A percentile compares a stretch with the other conserved stretches of the same genome.
phyloP scores from a whole-genome alignment of 345 rosid genomes.

The Pelargonium nanum region DNA sequence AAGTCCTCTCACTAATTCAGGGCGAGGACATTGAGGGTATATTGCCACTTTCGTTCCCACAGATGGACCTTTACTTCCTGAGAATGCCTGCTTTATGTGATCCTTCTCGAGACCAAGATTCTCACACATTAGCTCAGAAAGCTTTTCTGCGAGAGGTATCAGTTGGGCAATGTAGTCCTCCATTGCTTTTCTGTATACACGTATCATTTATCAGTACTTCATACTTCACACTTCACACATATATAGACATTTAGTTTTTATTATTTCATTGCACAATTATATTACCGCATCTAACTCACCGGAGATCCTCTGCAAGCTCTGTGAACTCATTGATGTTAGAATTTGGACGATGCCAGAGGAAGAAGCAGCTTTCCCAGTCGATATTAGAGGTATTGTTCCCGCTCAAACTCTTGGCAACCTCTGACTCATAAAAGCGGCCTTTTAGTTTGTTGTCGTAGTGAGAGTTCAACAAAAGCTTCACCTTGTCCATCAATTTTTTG shows the following conservation, averaged over 20 bases:
- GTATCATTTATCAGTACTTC: conserved; percentile 5
- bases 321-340: conserved; percentile 48
- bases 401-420: conserved; percentile 39
- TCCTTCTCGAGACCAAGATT: conserved; percentile 58
- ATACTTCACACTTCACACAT: too few relatives aligned
- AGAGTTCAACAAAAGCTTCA: conserved; percentile 49
- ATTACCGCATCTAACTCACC: conserved; percentile 43
- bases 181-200: conserved; percentile 47
- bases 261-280: too few relatives aligned
- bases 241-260: too few relatives aligned
- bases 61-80: conserved; percentile 58
- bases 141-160: conserved; percentile 49
- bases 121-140: conserved; percentile 63
- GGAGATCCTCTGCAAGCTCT: conserved; percentile 46
- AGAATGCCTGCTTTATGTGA: conserved; percentile 43
- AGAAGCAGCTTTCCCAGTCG: conserved; percentile 88
- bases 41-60: conserved; percentile 86
- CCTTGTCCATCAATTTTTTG: conserved; percentile 65
- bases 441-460: conserved; percentile 66
- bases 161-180: conserved; percentile 60
- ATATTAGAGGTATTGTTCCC: conserved; percentile 27
- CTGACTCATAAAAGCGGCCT: conserved; percentile 55
- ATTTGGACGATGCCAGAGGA: conserved; percentile 60
- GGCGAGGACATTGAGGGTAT: conserved; percentile 67
- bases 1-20: conserved; percentile 74